A percentile compares a stretch with the other conserved stretches of the same genome.
These are phyloP conservation scores for Yarrowia keelungensis DNA, from an alignment of 805 yeast species.

Conservation along the genomic window DNA sequence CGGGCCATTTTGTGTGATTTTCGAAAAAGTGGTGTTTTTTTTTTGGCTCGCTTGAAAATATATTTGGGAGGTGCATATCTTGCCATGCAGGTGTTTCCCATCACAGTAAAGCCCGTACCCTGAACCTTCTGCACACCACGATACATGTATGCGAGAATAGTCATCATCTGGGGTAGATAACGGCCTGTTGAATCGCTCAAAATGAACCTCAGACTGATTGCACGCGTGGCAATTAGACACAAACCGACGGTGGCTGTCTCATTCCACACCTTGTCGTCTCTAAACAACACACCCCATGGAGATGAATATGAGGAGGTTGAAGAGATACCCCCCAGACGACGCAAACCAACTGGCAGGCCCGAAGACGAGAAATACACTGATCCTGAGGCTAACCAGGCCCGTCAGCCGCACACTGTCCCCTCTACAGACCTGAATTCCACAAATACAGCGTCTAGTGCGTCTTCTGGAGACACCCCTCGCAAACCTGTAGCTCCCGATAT, in stretches of 20 bases:
- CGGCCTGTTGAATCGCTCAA: no score
- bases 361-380: slow-evolving; percentile 14
- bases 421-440: neutral
- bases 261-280: neutral
- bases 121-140: no score
- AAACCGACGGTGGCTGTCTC: no score
- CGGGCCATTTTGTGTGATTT: slow-evolving; percentile 4
- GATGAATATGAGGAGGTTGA: slow-evolving; percentile 19
- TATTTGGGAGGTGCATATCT: neutral
- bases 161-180: no score
- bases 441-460: neutral
- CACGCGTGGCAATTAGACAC: neutral
- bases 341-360: neutral
- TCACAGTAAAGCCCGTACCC: no score
- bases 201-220: neutral
- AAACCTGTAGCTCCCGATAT: slow-evolving; percentile 40
- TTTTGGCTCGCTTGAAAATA: neutral
- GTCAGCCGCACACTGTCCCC: slow-evolving; percentile 7
- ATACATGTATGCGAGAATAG: no score
- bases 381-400: neutral
- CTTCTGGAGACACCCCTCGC: slow-evolving; percentile 26
- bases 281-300: neutral
- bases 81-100: neutral
- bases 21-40: neutral
- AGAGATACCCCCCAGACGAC: slow-evolving; percentile 10